Evolutionary conservation across 441 rosid species (phyloP).

Genomic region (Isatis lusitanica): DNA sequence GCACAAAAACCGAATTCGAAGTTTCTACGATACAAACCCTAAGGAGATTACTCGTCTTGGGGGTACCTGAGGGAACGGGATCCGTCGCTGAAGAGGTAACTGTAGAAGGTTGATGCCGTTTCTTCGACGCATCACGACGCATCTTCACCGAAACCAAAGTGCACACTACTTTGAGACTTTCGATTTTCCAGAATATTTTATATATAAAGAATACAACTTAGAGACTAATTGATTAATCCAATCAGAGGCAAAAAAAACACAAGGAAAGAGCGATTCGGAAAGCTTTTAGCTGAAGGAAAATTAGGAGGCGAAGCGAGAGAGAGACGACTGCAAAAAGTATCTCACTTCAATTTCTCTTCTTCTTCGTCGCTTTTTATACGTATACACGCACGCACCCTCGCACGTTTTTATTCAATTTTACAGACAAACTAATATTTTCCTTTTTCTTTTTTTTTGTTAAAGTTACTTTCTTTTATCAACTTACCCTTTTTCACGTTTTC

Average conservation of each 20-base stretch:
- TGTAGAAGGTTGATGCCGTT: slow-evolving; percentile 68
- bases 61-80: slow-evolving; percentile 70
- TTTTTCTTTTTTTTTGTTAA: neutral
- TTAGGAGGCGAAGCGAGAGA: slow-evolving; percentile 4
- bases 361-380: neutral
- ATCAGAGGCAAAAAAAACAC: neutral
- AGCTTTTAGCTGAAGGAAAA: slow-evolving; percentile 15
- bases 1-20: neutral
- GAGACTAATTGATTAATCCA: too few relatives aligned
- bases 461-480: neutral
- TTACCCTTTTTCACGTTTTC: neutral
- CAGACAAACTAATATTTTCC: neutral
- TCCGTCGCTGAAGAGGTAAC: slow-evolving; percentile 50
- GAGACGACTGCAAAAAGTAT: neutral
- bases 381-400: neutral
- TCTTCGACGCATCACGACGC: slow-evolving; percentile 77
- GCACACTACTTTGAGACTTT: neutral
- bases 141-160: slow-evolving; percentile 43
- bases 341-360: neutral
- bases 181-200: neutral
- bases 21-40: neutral
- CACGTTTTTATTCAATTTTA: neutral
- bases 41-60: neutral
- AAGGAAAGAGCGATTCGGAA: neutral
- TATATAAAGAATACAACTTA: neutral